Evolutionary conservation across 2,329 filamentous ascomycete genomes (phyloP).

Genomic region (Huntiella abstrusa): DNA sequence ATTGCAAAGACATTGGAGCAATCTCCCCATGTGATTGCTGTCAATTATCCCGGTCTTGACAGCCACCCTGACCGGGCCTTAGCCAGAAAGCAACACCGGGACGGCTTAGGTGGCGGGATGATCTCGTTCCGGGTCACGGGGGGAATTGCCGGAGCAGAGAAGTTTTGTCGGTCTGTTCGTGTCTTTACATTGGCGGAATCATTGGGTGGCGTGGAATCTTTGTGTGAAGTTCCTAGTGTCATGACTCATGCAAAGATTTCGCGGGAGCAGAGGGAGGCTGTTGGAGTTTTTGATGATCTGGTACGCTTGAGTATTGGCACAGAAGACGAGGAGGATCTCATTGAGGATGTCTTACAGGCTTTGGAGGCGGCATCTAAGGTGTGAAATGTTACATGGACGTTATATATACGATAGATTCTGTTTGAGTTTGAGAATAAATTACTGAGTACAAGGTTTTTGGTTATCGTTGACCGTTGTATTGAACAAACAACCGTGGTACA

Average conservation of each 20-base stretch:
- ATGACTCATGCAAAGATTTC: constrained; percentile 98
- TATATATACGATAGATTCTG: too few species aligned
- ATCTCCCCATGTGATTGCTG: constrained; percentile 64
- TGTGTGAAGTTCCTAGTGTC: constrained; percentile 78
- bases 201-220: constrained; percentile 75
- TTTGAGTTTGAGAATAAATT: too few species aligned
- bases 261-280: constrained; percentile 70
- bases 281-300: constrained; percentile 87
- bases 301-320: constrained; percentile 87
- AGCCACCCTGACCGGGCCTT: constrained; percentile 76
- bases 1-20: constrained; percentile 61
- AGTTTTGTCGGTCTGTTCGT: constrained; percentile 75
- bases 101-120: constrained; percentile 94
- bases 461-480: too few species aligned
- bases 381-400: too few species aligned
- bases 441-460: too few species aligned
- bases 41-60: constrained; percentile 87
- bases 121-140: constrained; percentile 86
- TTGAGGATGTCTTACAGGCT: constrained; percentile 63
- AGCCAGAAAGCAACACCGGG: constrained; percentile 75
- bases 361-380: constrained; percentile 43
- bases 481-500: too few species aligned
- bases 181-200: constrained; percentile 90
- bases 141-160: constrained; percentile 66
- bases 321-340: constrained; percentile 74